Base-by-base conservation (phyloP, 2,329 filamentous ascomycete species). In the Exophiala alcalophila region DNA sequence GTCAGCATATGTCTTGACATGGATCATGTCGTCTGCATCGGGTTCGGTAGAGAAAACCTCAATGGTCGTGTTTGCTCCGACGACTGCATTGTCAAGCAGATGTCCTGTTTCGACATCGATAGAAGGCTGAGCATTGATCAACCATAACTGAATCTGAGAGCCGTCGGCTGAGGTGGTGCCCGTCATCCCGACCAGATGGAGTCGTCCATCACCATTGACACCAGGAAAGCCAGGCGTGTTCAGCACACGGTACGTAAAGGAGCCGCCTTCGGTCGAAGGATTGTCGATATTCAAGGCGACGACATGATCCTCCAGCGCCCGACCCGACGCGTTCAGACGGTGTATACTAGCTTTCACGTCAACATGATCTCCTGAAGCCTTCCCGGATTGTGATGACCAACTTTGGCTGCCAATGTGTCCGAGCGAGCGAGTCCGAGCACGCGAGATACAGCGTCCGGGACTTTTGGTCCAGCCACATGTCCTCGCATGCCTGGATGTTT, bases 51-150 rank as follows among this genome's bases (percentile, higher is more conserved):
- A 50, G 35, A 67, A 67, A 1, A 61, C 48, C 28, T 67, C 64
- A 26, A 67, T 54, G 0, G 65, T 67, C 7, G 63, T 59, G 40
- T 67, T 67, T 5, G 57, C 61, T 4, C 65, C 65, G 9, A 60
- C 27, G 7, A 50, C 42, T 3, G 29, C 30, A 12, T 61, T 52
- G 50, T 65, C 59, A 2, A 65, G 54, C 6, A 56, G 20, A 10
- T 55, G 50, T 11, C 63, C 61, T 2, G 59, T 63, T 6, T 40
- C 28, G n/a, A 50, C 33, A 39, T 65, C 56, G 16, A 62, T 48
- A 5, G 61, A 57, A 12, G 61, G 63, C 10, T 59, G 56, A 23
- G 61, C 58, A 33, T 66, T 67, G 41, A 65, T 54, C 24, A 66
- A 48, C 39, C 62, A 58, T 29, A 52, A 23, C 12, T 50, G 25